Evolutionary conservation across 2,329 filamentous ascomycete genomes (phyloP).

Genomic region (Calonectria leucothoes): DNA sequence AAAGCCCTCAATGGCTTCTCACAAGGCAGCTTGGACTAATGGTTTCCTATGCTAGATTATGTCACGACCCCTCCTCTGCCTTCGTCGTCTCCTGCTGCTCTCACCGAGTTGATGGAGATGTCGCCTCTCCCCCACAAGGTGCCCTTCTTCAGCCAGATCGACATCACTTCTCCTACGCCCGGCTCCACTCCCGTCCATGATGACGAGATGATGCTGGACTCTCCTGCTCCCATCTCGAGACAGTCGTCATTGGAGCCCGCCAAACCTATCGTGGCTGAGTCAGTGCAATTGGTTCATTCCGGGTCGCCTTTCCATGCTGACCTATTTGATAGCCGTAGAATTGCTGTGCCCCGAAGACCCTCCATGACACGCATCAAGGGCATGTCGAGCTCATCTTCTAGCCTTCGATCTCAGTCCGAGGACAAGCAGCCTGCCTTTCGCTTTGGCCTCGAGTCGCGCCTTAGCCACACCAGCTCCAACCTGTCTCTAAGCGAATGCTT

Average conservation of each 20-base stretch:
- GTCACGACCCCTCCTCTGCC: slow-evolving; percentile 86
- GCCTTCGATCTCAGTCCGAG: slow-evolving; percentile 70
- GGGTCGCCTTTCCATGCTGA: slow-evolving; percentile 35
- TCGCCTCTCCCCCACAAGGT: slow-evolving; percentile 92
- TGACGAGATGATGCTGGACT: slow-evolving; percentile 67
- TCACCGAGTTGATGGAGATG: slow-evolving; percentile 88
- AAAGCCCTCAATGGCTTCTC: background rate
- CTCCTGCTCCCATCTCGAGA: slow-evolving; percentile 62
- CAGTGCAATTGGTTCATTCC: slow-evolving; percentile 49
- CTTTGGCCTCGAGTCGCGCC: slow-evolving; percentile 66
- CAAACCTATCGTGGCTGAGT: slow-evolving; percentile 65
- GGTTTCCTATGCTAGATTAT: slow-evolving; percentile 63
- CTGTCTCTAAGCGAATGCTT: slow-evolving; percentile 86
- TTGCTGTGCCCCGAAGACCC: slow-evolving; percentile 77
- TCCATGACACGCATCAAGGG: slow-evolving; percentile 81
- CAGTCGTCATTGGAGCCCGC: slow-evolving; percentile 61
- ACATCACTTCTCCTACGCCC: slow-evolving; percentile 79
- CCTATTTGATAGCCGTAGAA: slow-evolving; percentile 66
- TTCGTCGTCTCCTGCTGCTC: slow-evolving; percentile 82
- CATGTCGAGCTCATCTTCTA: slow-evolving; percentile 74
- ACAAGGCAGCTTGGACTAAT: slow-evolving; percentile 34
- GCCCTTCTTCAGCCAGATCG: slow-evolving; percentile 73
- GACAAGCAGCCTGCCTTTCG: slow-evolving; percentile 78
- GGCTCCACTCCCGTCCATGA: slow-evolving; percentile 58
- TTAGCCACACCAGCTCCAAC: slow-evolving; percentile 44